Evolutionary conservation across 2,329 filamentous ascomycete species (phyloP), one percentile per base, ranked within the genome.

Genomic region (Seiridium unicorne): DNA sequence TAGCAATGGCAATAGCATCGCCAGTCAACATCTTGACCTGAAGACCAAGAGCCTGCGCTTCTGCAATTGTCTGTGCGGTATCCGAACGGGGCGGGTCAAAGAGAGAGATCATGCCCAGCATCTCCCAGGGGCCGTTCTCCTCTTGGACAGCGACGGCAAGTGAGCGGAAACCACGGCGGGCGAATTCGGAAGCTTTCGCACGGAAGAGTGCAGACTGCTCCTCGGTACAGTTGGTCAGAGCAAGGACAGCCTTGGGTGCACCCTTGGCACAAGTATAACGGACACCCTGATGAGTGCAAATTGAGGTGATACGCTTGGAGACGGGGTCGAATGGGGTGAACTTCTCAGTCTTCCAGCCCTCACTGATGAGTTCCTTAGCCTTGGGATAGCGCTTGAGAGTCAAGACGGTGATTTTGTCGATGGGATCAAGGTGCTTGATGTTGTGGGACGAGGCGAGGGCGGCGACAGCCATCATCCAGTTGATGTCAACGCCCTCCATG

Each of bases 281-380:
- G 73, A 89, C 86, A 72, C 86, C 86, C 70, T 88, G 83, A 77
- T 88, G 86, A 62, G 83, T 82, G 76, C 84, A 87, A 73, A 89
- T 73, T 62, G 86, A 82, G 65, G 87, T 89, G 69, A 90, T 90
- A 75, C 88, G 86, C 84, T 92, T 92, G 72, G 89, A 91, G 74
- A 91, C 89, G 61, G 89, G 89, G 76, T 92, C 89, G 81, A 92
- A 90, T 47, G 87, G 87, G 63, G 85, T 90, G 80, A 90, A 92
- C 76, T 90, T 90, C 77, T 89, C 85, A 42, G 89, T 92, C 77
- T 83, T 84, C 89, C 89, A 92, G 74, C 89, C 88, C 72, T 88
- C 84, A 71, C 84, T 82, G 66, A 90, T 83, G 72, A 90, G 90
- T 72, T 90, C 87, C 76, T 87, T 86, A 62, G 88, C 87, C 80